Base-by-base conservation (phyloP, 805 yeast genomes). In the Suhomyces pyralidae region DNA sequence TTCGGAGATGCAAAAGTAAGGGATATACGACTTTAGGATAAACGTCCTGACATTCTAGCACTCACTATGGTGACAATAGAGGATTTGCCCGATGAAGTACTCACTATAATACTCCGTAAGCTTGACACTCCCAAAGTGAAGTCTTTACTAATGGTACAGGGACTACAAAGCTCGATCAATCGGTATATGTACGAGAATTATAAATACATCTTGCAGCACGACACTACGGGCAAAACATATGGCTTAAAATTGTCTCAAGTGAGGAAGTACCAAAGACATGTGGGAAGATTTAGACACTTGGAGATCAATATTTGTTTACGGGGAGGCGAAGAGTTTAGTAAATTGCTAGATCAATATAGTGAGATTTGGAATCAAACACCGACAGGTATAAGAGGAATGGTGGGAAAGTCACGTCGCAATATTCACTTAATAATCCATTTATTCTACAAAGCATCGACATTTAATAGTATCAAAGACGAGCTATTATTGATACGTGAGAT, bases 1-100 rank as follows among this genome's bases (percentile, higher is more conserved):
- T n/a, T 42, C 45, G 45, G 45, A 20, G 19, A 14, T 42, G 45
- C 42, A 38, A 38, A 36, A 17, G 7, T 22, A 22, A 22, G 22
- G 45, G 45, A 24, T 24, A 14, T n/a, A 6, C 36, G 9, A 32
- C 9, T 32, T n/a, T 1, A n/a, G 17, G 17, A n/a, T n/a, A 32
- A 32, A 32, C 36, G 9, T 32, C 17, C n/a, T 42, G 24, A 28
- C 32, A 12, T 4, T 12, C n/a, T 28, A 28, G 32, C 32, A 28
- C n/a, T 28, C 25, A 47, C 10, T n/a, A 48, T 48, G 51, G 43
- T 15, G 12, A 22, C 32, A 7, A 19, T 48, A 10, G 10, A 6
- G 9, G 48, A 49, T 14, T 46, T 54, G 25, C 57, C 57, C 10
- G 54, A 51, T 34, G 57, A 54, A 14, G 46, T 54, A 7, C 54